Conservation (phyloP, 306 rosid species). For the Pterocarpus santalinus region DNA sequence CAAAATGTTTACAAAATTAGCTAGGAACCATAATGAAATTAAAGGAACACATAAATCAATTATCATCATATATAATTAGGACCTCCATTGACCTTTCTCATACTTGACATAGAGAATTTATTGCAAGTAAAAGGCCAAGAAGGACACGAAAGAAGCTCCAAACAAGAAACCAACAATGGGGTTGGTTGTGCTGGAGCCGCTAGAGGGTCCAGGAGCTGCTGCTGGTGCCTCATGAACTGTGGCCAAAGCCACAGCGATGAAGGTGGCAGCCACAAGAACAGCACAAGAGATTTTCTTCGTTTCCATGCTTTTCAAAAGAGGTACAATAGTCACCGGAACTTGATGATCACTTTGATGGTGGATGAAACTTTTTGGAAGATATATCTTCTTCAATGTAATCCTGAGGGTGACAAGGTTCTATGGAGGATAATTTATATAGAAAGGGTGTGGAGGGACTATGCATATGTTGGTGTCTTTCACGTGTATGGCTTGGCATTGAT, state of each 20-base stretch:
- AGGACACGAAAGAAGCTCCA: constrained; percentile 35
- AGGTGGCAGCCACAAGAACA: not conserved
- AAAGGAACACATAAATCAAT: not conserved
- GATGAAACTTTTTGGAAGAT: not conserved
- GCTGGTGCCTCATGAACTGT: not conserved
- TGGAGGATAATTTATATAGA: constrained; percentile 4
- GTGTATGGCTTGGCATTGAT: not conserved
- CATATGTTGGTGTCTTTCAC: not conserved
- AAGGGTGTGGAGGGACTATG: not conserved
- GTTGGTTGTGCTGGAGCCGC: constrained; percentile 1
- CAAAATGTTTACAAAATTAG: not conserved
- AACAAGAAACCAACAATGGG: constrained; percentile 6
- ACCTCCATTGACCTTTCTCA: not conserved
- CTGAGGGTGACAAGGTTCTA: not conserved
- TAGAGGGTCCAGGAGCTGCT: constrained; percentile 32
- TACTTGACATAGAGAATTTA: not conserved
- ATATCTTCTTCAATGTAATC: not conserved
- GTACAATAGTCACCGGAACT: too few species aligned
- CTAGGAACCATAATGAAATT: not conserved
- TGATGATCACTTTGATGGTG: not conserved
- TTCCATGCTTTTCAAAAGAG: not conserved
- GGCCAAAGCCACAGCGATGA: constrained; percentile 2
- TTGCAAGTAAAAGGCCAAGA: not conserved
- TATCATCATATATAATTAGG: not conserved
- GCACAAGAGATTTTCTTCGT: constrained; percentile 19